These are phyloP conservation scores for Cytospora paraplurivora DNA, from an alignment of 2,329 filamentous ascomycete species.

Conservation along the genomic window DNA sequence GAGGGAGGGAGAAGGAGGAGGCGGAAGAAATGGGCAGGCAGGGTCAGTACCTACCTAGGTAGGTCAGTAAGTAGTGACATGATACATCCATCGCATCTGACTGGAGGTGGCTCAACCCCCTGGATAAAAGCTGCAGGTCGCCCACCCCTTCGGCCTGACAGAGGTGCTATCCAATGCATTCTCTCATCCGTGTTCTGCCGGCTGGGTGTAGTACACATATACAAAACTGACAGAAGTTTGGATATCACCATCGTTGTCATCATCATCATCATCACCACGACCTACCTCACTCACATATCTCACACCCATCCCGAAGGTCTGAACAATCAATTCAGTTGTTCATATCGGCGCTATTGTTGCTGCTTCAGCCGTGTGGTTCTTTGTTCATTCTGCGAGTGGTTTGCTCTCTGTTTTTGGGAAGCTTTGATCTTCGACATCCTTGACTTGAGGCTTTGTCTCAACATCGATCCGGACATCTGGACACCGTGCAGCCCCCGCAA, in stretches of 20 bases:
- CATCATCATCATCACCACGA: neutral
- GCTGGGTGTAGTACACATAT: neutral
- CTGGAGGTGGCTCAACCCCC: neutral
- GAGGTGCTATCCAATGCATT: constrained; percentile 8
- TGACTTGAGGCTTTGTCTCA: no score
- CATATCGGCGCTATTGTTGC: neutral
- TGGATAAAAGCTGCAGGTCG: constrained; percentile 22
- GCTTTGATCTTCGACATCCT: no score
- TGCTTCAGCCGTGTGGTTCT: neutral
- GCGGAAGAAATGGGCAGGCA: neutral
- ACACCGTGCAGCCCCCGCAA: neutral
- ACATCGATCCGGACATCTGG: no score
- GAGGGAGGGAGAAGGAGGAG: neutral
- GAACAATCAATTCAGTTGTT: neutral
- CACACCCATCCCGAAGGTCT: neutral
- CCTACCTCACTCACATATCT: neutral
- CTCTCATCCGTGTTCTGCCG: constrained; percentile 19
- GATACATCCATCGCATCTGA: neutral
- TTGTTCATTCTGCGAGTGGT: no score
- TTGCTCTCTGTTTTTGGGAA: no score
- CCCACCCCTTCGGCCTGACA: constrained; percentile 16
- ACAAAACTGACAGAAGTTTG: neutral
- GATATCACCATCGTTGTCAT: neutral
- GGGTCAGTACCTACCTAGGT: neutral
- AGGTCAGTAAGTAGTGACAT: no score